Percentiles rank a stretch among this genome's conserved stretches.
These are phyloP conservation scores for Glaciozyma martinii DNA, from an alignment of 768 basidiomycete genomes.

Conservation along the genomic window DNA sequence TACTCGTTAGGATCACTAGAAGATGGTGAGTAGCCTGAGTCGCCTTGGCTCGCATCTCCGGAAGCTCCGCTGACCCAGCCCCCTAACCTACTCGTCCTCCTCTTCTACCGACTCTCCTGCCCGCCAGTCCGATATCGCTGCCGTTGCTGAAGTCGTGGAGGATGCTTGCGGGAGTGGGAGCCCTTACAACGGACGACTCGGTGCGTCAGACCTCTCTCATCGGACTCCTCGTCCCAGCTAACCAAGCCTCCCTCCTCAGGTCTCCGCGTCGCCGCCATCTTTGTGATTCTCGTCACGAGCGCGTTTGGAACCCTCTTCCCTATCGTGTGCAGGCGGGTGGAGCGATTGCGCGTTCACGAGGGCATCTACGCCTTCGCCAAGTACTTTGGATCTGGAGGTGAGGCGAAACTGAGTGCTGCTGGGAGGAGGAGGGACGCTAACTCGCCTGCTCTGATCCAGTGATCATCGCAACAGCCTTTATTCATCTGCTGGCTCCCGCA, in stretches of 20 bases:
- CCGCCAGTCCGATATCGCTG: neutral
- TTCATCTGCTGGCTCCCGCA: constrained; percentile 33
- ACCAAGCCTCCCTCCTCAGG: too few relatives aligned
- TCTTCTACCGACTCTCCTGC: too few relatives aligned
- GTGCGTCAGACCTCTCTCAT: too few relatives aligned
- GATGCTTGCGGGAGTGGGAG: neutral
- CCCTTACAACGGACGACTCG: neutral
- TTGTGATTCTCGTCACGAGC: neutral
- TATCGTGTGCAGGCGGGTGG: neutral
- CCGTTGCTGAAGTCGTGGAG: neutral
- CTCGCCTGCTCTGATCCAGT: too few relatives aligned
- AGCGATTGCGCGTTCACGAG: neutral
- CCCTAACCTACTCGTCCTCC: too few relatives aligned
- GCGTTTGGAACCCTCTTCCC: neutral
- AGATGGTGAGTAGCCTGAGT: too few relatives aligned
- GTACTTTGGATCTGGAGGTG: constrained; percentile 29
- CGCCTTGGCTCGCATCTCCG: too few relatives aligned
- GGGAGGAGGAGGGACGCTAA: too few relatives aligned
- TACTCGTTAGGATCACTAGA: too few relatives aligned
- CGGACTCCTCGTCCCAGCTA: too few relatives aligned
- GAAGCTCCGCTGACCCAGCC: too few relatives aligned
- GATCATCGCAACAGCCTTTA: constrained; percentile 34
- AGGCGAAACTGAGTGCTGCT: too few relatives aligned
- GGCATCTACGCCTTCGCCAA: constrained; percentile 34
- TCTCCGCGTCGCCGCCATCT: constrained; percentile 1